Evolutionary conservation across 2,329 filamentous ascomycete species (phyloP).

Genomic region (Penicillium sp.): DNA sequence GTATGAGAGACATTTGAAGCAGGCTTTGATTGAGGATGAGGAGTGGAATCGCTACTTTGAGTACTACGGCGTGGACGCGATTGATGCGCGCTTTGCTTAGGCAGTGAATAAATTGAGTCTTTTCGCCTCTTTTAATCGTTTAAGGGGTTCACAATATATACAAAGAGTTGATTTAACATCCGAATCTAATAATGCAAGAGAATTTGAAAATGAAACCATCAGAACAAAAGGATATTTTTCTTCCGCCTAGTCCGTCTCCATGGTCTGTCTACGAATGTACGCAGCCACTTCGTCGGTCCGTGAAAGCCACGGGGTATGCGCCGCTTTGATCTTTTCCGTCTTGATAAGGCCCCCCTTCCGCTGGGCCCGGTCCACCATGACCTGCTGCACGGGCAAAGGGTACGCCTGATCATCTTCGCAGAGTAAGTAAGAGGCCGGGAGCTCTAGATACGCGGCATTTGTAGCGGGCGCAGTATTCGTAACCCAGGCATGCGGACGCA

Average conservation of each 20-base stretch:
- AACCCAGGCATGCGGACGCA: slow-evolving; percentile 36
- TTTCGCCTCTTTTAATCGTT: no score
- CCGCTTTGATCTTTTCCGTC: slow-evolving; percentile 33
- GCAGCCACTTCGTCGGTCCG: not conserved
- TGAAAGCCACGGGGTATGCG: slow-evolving; percentile 36
- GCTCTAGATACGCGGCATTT: slow-evolving; percentile 28
- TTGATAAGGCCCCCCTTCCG: slow-evolving; percentile 31
- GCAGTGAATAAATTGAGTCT: no score
- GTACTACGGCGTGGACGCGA: slow-evolving; percentile 41
- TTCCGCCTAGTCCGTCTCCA: not conserved
- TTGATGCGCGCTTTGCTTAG: not conserved
- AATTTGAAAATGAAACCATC: not conserved
- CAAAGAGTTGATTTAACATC: not conserved
- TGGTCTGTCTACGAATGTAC: not conserved
- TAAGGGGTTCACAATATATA: not conserved
- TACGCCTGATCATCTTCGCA: slow-evolving; percentile 37
- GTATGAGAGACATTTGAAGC: slow-evolving; percentile 40
- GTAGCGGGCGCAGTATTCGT: slow-evolving; percentile 34
- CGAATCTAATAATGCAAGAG: not conserved
- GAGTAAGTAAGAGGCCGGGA: slow-evolving; percentile 32
- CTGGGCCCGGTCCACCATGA: slow-evolving; percentile 36
- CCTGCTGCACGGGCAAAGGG: slow-evolving; percentile 34
- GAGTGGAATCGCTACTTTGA: slow-evolving; percentile 46
- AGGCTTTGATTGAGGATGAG: slow-evolving; percentile 36
- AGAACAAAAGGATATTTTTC: not conserved